phyloP scores from a whole-genome alignment of 176 grass and related monocot genomes.

The Carex cristatella region DNA sequence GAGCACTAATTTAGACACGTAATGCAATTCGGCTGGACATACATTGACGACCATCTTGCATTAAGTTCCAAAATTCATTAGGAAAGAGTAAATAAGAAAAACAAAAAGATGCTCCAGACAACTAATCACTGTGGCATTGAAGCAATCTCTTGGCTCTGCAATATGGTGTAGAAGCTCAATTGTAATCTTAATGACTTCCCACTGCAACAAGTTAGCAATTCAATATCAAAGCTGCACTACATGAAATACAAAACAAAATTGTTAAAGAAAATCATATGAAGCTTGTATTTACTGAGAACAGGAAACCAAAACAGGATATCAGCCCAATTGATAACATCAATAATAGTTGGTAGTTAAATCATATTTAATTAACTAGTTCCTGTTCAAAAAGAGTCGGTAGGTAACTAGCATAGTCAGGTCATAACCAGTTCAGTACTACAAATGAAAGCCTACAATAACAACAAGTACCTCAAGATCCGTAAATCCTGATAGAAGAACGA shows the following conservation, averaged over 20 bases:
- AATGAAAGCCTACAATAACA: neutral
- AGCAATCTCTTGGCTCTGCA: neutral
- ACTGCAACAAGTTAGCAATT: neutral
- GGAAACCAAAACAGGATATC: neutral
- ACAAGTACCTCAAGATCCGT: constrained; percentile 51
- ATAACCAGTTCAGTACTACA: neutral
- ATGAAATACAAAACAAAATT: neutral
- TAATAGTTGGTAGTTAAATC: neutral
- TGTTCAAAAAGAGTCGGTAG: neutral
- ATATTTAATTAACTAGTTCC: neutral
- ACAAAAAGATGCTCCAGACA: neutral
- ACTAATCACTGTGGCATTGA: neutral
- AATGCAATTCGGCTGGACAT: neutral
- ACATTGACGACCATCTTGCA: neutral
- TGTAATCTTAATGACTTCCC: neutral
- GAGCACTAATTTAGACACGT: neutral
- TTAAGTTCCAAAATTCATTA: neutral
- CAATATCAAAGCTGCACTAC: neutral
- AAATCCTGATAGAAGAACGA: constrained; percentile 63
- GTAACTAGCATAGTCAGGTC: neutral
- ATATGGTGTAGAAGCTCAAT: neutral
- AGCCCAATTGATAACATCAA: neutral
- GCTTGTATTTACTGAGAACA: neutral
- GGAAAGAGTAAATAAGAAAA: neutral
- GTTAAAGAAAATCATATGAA: neutral